Percentiles rank a stretch among this genome's conserved stretches.
These are phyloP conservation scores for Ophiostoma sp. DNA, from an alignment of 2,329 filamentous ascomycete species.

Conservation along the genomic window DNA sequence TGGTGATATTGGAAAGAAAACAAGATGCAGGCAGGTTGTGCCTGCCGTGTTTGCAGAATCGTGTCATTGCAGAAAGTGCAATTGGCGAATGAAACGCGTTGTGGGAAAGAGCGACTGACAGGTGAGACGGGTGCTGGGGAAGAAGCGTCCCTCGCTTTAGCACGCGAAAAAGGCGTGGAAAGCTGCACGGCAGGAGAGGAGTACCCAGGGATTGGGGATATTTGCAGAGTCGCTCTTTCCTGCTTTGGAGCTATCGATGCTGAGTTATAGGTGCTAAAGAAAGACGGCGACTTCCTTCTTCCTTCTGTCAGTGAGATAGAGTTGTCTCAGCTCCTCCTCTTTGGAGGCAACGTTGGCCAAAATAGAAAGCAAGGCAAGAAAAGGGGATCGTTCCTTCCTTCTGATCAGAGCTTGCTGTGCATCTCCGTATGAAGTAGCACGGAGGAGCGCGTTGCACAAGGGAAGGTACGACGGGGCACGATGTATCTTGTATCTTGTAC, in stretches of 20 bases:
- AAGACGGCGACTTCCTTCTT: neutral
- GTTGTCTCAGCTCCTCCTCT: neutral
- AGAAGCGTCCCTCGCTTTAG: neutral
- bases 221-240: slow-evolving; percentile 2
- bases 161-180: neutral
- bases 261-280: neutral
- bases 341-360: neutral
- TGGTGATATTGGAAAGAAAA: neutral
- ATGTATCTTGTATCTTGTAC: neutral
- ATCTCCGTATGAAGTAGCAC: slow-evolving; percentile 9
- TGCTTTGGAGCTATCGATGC: neutral
- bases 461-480: slow-evolving; percentile 1
- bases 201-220: neutral
- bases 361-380: no score
- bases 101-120: neutral
- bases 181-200: neutral
- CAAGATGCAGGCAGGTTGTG: neutral
- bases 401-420: neutral
- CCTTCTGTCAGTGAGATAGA: neutral
- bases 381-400: neutral
- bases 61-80: neutral
- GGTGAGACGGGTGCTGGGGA: neutral
- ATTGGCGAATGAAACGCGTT: slow-evolving; percentile 17
- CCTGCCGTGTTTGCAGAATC: slow-evolving; percentile 9
- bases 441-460: neutral